Conservation (phyloP, 768 basidiomycete genomes). For the Leccinum fibrillosum region DNA sequence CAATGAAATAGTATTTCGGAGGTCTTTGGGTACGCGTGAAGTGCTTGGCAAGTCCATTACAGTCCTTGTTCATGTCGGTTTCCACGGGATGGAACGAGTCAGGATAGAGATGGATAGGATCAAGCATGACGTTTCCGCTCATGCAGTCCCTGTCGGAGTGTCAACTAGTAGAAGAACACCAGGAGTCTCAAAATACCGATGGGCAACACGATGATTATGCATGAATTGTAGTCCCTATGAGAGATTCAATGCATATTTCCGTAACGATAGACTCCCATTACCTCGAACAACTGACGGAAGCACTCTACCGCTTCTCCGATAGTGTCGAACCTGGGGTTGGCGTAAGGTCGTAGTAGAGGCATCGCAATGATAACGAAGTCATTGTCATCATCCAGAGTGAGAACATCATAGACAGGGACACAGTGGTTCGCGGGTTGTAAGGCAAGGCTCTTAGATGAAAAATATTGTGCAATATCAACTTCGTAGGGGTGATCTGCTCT, state of each 20-base stretch:
- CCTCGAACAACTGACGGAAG: neutral
- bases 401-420: conserved; percentile 23
- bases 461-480: conserved; percentile 19
- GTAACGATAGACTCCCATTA: neutral
- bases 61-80: neutral
- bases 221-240: neutral
- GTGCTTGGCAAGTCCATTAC: neutral
- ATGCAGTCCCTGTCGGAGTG: neutral
- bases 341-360: conserved; percentile 26
- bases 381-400: conserved; percentile 3
- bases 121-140: neutral
- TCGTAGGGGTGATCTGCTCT: conserved; percentile 18
- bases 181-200: neutral
- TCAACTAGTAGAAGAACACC: neutral
- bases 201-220: neutral
- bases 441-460: conserved; percentile 9
- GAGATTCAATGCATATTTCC: neutral
- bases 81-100: neutral
- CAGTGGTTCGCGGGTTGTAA: conserved; percentile 22
- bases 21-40: neutral
- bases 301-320: neutral
- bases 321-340: conserved; percentile 16
- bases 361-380: conserved; percentile 26
- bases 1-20: neutral
- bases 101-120: neutral